Conservation (phyloP, 2,329 filamentous ascomycete species). For the Aspergillus neotritici region DNA sequence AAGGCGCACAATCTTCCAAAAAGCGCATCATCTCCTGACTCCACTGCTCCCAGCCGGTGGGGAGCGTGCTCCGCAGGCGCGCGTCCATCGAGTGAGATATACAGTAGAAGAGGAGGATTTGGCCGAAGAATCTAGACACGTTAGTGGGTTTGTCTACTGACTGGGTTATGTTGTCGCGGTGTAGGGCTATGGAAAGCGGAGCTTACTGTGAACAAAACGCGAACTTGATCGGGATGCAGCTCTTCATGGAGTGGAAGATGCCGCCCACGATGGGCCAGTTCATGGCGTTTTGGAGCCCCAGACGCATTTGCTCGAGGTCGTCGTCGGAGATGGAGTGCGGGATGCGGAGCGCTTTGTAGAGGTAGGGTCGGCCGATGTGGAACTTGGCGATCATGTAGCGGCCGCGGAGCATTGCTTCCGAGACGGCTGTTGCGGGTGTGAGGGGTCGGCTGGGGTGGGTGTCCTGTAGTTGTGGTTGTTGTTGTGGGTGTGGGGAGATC, state of each 20-base stretch:
- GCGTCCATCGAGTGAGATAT: slow-evolving; percentile 34
- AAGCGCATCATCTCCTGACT: slow-evolving; percentile 38
- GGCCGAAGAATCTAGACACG: slow-evolving; percentile 40
- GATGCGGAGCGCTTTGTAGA: slow-evolving; percentile 40
- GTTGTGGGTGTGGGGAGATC: slow-evolving; percentile 5
- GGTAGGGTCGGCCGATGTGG: slow-evolving; percentile 38
- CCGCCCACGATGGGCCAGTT: slow-evolving; percentile 37
- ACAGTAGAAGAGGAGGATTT: slow-evolving; percentile 39
- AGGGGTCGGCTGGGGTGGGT: slow-evolving; percentile 17
- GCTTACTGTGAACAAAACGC: slow-evolving; percentile 38
- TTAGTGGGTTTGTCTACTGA: background rate
- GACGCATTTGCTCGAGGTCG: slow-evolving; percentile 36
- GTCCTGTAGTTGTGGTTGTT: no score
- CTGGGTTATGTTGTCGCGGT: background rate
- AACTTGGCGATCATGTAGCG: slow-evolving; percentile 37
- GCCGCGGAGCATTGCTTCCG: slow-evolving; percentile 35
- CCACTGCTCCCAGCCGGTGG: slow-evolving; percentile 38
- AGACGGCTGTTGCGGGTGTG: slow-evolving; percentile 31
- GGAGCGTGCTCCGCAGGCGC: slow-evolving; percentile 32
- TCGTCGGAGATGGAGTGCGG: slow-evolving; percentile 33
- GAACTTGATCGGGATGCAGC: slow-evolving; percentile 39
- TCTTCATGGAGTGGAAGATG: slow-evolving; percentile 38
- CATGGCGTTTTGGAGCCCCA: slow-evolving; percentile 37
- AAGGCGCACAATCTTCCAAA: slow-evolving; percentile 33
- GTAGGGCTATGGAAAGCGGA: background rate